phyloP scores from a whole-genome alignment of 169 alveolate genomes.

The Ichthyophthirius multifiliis region DNA sequence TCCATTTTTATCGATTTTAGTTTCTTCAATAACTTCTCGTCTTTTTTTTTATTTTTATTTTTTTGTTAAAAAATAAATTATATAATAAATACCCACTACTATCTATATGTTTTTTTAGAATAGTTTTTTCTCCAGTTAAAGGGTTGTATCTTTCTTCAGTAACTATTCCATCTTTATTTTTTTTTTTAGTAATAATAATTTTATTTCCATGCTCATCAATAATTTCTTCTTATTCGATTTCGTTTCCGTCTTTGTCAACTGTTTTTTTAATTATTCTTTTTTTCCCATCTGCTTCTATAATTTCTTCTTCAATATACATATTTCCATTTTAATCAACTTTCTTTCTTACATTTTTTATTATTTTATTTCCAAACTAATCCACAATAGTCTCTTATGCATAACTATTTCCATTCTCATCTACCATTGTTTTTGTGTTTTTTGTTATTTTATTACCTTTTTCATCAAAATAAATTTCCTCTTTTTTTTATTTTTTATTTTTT shows the following conservation, averaged over 20 bases:
- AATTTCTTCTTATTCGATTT: conserved; percentile 27
- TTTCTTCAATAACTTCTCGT: conserved; percentile 39
- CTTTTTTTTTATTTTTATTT: conserved; percentile 11
- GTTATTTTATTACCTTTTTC: conserved; percentile 27
- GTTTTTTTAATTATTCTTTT: conserved; percentile 6
- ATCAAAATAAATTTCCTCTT: conserved; percentile 28
- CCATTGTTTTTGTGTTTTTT: conserved; percentile 23
- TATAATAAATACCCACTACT: conserved; percentile 9
- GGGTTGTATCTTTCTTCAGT: conserved; percentile 19
- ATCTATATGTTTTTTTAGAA: conserved; percentile 23
- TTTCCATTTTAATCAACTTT: conserved; percentile 30
- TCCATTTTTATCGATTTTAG: conserved; percentile 26
- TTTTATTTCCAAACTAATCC: conserved; percentile 31
- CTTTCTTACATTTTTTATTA: conserved; percentile 15
- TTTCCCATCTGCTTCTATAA: conserved; percentile 25
- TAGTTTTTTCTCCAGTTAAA: conserved; percentile 19
- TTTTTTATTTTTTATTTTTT: neutral
- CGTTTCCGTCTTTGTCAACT: conserved; percentile 14
- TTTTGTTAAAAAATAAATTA: neutral
- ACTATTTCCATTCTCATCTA: conserved; percentile 29
- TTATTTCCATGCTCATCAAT: conserved; percentile 38
- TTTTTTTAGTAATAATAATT: conserved; percentile 13
- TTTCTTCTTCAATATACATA: conserved; percentile 17
- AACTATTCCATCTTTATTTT: conserved; percentile 21
- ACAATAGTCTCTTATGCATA: conserved; percentile 13